Evolutionary conservation across 768 basidiomycete species (phyloP), one percentile per base, ranked within the genome.

Genomic region (Russula virescens): DNA sequence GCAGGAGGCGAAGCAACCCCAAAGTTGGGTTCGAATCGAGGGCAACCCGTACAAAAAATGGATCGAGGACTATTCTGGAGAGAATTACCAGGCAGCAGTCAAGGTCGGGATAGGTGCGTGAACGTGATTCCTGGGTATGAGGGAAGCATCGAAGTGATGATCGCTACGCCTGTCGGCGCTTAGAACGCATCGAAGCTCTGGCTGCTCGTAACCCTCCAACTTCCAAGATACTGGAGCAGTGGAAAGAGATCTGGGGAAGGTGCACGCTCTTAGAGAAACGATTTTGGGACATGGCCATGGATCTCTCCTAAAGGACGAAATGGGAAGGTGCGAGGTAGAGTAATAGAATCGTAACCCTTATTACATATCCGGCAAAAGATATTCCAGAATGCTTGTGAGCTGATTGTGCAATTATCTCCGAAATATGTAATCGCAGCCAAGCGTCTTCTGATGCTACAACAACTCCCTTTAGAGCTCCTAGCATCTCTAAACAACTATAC

Each of bases 211-310:
- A 89, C 61, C 85, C 89, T 2, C 88, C 91, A 0, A 88, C 87
- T 0, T 71, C 76, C 0, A 68, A 62, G 18, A 78, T 85, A 38
- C 77, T 91, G 31, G 77, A 76, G 3, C 87, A 89, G 69, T 89
- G 93, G 82, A 74, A 77, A 53, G 69, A 74, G 19, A 82, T 93
- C 2, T 96, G 92, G 89, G 79, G 83, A 69, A 82, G 81, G 58
- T 91, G 90, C 69, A 85, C 89, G 0, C 72, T 75, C 50, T 76
- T 97, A 50, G 94, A 98, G 75, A 88, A 83, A 67, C 83, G 80
- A 0, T 96, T 96, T 71, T 98, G 94, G 94, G 89, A 95, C 50
- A 84, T 84, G 78, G 83, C 82, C 5, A 66, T 68, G 65, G n/a
- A 65, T 10, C 26, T 57, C 13, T 67, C 66, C n/a, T 68, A 31